These are phyloP conservation scores for Ustilago curta DNA, from an alignment of 1,284 basidiomycete species.

Conservation along the genomic window DNA sequence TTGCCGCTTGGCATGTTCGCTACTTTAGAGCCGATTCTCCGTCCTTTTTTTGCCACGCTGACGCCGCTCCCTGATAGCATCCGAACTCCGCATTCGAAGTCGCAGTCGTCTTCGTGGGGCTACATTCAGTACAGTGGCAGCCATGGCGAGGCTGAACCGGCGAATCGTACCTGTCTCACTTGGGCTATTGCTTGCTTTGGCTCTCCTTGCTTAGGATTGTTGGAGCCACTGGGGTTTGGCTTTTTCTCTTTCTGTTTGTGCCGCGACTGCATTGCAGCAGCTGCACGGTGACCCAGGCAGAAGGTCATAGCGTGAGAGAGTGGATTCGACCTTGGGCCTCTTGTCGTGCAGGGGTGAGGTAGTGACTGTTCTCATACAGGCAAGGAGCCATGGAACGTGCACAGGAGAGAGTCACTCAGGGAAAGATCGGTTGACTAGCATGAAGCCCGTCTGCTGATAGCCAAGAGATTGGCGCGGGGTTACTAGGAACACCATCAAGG, in stretches of 20 bases:
- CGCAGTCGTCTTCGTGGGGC: too few relatives aligned
- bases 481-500: too few relatives aligned
- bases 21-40: constrained; percentile 5
- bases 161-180: constrained; percentile 8
- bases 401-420: too few relatives aligned
- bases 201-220: constrained; percentile 23
- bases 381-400: too few relatives aligned
- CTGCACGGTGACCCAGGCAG: constrained; percentile 5
- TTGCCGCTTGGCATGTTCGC: constrained; percentile 30
- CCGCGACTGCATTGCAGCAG: constrained; percentile 2
- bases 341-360: background rate
- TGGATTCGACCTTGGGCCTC: background rate
- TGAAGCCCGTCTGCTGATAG: too few relatives aligned
- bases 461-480: too few relatives aligned
- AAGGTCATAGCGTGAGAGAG: constrained; percentile 9
- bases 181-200: background rate
- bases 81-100: too few relatives aligned
- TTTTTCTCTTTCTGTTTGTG: background rate
- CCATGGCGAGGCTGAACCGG: too few relatives aligned
- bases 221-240: background rate
- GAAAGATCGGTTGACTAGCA: too few relatives aligned
- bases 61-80: too few relatives aligned
- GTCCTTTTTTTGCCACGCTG: too few relatives aligned
- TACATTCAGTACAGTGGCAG: too few relatives aligned
- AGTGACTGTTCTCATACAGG: background rate